Conservation (phyloP, 176 grass and related monocot species). For the Tillandsia leiboldiana region DNA sequence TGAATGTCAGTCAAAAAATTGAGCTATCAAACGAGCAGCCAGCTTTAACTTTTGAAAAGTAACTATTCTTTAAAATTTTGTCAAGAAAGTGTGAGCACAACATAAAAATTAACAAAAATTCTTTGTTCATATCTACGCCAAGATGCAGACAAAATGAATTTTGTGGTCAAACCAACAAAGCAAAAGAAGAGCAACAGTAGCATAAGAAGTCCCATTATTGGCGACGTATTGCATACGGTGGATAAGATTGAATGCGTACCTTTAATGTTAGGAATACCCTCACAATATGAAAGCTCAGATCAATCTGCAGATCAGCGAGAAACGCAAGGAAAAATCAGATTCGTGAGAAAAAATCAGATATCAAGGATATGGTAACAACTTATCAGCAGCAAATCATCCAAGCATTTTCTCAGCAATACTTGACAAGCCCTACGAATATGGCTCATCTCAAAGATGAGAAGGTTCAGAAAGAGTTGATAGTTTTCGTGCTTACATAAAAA, state of each 20-base stretch:
- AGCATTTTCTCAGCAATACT: not conserved
- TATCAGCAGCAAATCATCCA: not conserved
- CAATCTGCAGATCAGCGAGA: conserved; percentile 11
- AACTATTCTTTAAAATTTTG: not conserved
- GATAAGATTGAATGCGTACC: not conserved
- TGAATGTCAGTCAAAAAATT: not conserved
- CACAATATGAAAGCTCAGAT: conserved; percentile 13
- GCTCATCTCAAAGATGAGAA: too few relatives aligned
- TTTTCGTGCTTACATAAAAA: too few relatives aligned
- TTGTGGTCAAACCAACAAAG: too few relatives aligned
- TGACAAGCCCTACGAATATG: not conserved
- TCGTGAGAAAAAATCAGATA: not conserved
- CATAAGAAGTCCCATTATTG: too few relatives aligned
- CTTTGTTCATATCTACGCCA: too few relatives aligned
- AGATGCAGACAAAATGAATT: too few relatives aligned
- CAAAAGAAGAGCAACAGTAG: too few relatives aligned
- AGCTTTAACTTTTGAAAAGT: not conserved
- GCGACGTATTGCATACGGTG: too few relatives aligned
- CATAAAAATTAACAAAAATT: too few relatives aligned
- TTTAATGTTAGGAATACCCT: conserved; percentile 27
- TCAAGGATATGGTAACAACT: not conserved
- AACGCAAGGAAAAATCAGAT: not conserved
- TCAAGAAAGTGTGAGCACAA: not conserved
- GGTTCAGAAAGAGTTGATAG: too few relatives aligned
- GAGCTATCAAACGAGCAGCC: not conserved